phyloP scores from a whole-genome alignment of 441 rosid species.

The Gossypium trilobum region DNA sequence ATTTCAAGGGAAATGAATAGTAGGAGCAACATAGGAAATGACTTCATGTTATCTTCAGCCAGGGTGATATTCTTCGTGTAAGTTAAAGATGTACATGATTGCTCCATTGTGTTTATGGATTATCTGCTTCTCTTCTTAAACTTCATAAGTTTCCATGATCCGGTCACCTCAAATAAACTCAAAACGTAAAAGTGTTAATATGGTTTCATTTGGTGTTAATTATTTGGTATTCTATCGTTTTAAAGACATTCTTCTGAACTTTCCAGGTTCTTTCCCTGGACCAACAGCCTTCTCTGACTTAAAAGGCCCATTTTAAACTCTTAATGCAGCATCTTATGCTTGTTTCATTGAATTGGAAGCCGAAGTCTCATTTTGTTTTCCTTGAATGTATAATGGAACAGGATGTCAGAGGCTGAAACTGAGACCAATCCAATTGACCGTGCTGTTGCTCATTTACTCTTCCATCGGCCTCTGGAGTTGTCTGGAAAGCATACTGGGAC shows the following conservation, averaged over 20 bases:
- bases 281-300: background rate
- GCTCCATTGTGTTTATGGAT: background rate
- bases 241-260: background rate
- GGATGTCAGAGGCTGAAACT: constrained; percentile 32
- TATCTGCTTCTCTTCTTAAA: background rate
- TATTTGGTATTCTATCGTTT: background rate
- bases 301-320: background rate
- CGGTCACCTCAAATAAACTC: background rate
- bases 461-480: constrained; percentile 59
- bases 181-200: background rate
- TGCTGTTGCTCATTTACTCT: constrained; percentile 77
- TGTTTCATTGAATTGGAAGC: background rate
- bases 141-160: background rate
- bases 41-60: background rate
- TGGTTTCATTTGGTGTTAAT: background rate
- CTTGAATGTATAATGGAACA: background rate
- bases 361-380: background rate
- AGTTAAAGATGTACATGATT: background rate
- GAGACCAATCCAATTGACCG: constrained; percentile 90
- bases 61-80: background rate
- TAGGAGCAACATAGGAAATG: background rate
- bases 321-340: background rate
- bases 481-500: constrained; percentile 44
- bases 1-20: background rate
- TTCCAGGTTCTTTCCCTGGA: background rate